Base-by-base conservation (phyloP, 495 filamentous ascomycete species). In the Penicillium odoratum region DNA sequence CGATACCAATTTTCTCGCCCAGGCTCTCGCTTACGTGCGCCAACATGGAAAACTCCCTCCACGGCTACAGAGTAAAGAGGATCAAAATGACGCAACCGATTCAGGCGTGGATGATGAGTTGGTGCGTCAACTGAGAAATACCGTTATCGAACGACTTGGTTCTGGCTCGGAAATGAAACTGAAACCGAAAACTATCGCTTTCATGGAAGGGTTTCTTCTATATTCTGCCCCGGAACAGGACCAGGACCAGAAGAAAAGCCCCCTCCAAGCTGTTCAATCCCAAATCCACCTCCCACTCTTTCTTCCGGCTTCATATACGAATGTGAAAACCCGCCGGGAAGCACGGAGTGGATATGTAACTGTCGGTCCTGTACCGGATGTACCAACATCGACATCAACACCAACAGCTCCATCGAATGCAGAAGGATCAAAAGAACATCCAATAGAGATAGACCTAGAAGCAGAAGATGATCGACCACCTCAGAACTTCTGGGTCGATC, bases 401-500 rank as follows among this genome's bases (percentile, higher is more conserved):
- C 21, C 21, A 21, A 21, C 21, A 21, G 21, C 21, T 2, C 21
- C 21, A 21, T 21, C 21, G 21, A 29, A 3, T 33, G 46, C 9
- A 18, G 21, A 26, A 36, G 33, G 33, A 36, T 36, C 33, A 3
- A 36, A 53, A 0, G 44, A 56, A 10, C 53, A 21, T 15, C 65
- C 67, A 29, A 61, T 79, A 10, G 74, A 77, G 49, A 61, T 79
- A 10, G 74, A 77, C 51, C 56, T 77, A 13, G 65, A 77, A 5
- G 64, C 43, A 3, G 72, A 75, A 47, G 72, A 73, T 65, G 72
- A 76, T 65, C 65, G 67, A 11, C 67, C 77, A 13, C 70, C 84
- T 9, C 83, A 85, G 69, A 93, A 93, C 15, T 97, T 96, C 75
- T 98, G 93, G 94, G 80, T 83, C 18, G 94, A 98, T 69, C 94